Conservation (phyloP, 2,329 filamentous ascomycete genomes). For the Epichloe gansuensis region DNA sequence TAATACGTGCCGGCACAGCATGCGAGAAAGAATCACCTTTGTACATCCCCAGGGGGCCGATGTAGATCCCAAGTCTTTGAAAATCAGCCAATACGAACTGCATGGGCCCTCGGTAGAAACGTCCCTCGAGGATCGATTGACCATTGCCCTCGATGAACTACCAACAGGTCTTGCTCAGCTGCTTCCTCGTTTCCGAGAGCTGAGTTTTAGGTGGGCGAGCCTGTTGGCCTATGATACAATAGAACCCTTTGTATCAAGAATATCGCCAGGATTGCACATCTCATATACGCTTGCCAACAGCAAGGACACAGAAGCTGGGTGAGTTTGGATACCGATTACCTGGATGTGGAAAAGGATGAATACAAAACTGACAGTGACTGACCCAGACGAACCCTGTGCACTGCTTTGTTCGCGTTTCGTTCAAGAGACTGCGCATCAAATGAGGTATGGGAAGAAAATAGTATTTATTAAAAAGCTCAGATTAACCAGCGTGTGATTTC, state of each 20-base stretch:
- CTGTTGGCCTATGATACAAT: conserved; percentile 42
- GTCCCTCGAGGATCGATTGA: conserved; percentile 68
- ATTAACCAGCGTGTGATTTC: neutral
- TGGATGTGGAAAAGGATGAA: neutral
- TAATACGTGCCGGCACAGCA: conserved; percentile 21
- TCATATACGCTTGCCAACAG: conserved; percentile 50
- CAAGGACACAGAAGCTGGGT: conserved; percentile 13
- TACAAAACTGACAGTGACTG: neutral
- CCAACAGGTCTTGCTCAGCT: conserved; percentile 52
- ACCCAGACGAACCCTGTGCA: conserved; percentile 34
- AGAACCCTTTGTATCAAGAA: conserved; percentile 60
- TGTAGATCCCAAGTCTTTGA: conserved; percentile 52
- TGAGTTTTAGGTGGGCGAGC: conserved; percentile 73
- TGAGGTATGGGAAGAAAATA: conserved; percentile 12
- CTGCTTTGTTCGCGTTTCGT: conserved; percentile 46
- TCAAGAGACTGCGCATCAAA: conserved; percentile 38
- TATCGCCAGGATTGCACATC: conserved; percentile 72
- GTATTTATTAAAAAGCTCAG: neutral
- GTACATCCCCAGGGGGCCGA: conserved; percentile 52
- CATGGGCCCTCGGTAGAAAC: conserved; percentile 46
- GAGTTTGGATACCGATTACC: neutral
- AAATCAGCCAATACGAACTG: conserved; percentile 44
- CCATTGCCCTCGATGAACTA: conserved; percentile 60
- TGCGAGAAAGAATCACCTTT: conserved; percentile 74
- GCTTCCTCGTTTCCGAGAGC: conserved; percentile 52